phyloP scores from a whole-genome alignment of 2,329 filamentous ascomycete genomes.

The Clonostachys solani region DNA sequence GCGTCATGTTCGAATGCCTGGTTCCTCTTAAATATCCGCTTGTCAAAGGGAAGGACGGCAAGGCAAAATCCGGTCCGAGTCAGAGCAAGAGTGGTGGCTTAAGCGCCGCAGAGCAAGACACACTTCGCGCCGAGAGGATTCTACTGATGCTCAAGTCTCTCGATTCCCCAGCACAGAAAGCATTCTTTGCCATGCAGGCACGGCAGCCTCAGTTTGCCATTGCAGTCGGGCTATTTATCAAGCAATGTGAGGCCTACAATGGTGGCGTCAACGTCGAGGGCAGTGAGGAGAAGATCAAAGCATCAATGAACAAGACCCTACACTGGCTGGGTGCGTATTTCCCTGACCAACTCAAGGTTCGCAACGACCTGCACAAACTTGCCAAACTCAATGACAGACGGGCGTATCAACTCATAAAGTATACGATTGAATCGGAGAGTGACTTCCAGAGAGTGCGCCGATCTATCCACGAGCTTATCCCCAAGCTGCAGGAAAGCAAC shows the following conservation, averaged over 20 bases:
- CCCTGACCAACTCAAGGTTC: conserved; percentile 69
- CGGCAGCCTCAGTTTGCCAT: conserved; percentile 72
- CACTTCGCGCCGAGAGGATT: conserved; percentile 78
- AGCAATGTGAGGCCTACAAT: conserved; percentile 85
- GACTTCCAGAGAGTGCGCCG: conserved; percentile 91
- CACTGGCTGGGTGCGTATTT: conserved; percentile 70
- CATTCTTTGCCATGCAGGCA: conserved; percentile 82
- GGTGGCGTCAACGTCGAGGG: conserved; percentile 74
- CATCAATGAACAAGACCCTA: conserved; percentile 68
- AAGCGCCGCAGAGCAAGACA: conserved; percentile 63
- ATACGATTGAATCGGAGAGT: conserved; percentile 77
- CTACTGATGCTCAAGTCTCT: conserved; percentile 77
- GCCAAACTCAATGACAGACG: conserved; percentile 87
- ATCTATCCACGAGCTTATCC: conserved; percentile 84
- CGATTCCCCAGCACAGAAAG: conserved; percentile 73
- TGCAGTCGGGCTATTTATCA: conserved; percentile 71
- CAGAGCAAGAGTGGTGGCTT: conserved; percentile 26
- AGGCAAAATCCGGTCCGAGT: conserved; percentile 54
- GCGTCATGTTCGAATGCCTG: conserved; percentile 80
- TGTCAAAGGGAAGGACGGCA: conserved; percentile 53
- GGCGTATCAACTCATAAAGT: conserved; percentile 83
- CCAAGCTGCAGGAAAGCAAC: conserved; percentile 64
- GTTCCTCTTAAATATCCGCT: conserved; percentile 86
- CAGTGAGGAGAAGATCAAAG: conserved; percentile 47
- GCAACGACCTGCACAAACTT: conserved; percentile 81